A percentile compares a stretch with the other conserved stretches of the same genome.
phyloP scores from a whole-genome alignment of 768 basidiomycete genomes.

The Trametopsis cervina region DNA sequence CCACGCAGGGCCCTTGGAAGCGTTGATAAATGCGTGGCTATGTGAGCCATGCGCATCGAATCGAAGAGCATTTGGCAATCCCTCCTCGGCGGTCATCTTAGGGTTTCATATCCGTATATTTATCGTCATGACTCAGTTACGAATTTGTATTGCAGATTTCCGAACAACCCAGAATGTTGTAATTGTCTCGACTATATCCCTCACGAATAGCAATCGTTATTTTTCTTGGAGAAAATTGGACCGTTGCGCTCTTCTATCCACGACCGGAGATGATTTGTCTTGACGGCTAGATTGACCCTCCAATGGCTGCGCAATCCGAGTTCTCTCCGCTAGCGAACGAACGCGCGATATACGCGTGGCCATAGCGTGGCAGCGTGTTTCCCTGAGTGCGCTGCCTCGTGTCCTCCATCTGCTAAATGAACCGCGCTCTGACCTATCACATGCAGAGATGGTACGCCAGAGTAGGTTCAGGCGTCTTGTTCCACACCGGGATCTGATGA shows the following conservation, averaged over 20 bases:
- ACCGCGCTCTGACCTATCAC: too few relatives aligned
- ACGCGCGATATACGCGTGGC: not conserved
- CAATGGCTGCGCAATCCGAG: not conserved
- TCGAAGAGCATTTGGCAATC: not conserved
- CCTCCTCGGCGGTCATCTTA: not conserved
- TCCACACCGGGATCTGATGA: too few relatives aligned
- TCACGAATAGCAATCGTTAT: not conserved
- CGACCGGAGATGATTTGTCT: not conserved
- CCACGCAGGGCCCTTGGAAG: not conserved
- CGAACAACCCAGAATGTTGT: too few relatives aligned
- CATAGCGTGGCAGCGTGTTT: not conserved
- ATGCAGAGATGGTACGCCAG: too few relatives aligned
- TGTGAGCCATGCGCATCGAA: not conserved
- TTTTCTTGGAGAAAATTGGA: too few relatives aligned
- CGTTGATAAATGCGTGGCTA: not conserved
- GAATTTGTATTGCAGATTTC: too few relatives aligned
- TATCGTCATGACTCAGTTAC: too few relatives aligned
- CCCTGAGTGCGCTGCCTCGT: too few relatives aligned
- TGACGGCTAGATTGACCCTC: not conserved
- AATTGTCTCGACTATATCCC: not conserved
- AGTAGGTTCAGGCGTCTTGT: too few relatives aligned
- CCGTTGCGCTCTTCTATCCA: too few relatives aligned
- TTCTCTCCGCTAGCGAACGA: not conserved
- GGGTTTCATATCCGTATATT: not conserved
- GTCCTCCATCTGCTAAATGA: too few relatives aligned